These are phyloP conservation scores for Babjeviella inositovora DNA, from an alignment of 805 yeast species.

Conservation along the genomic window DNA sequence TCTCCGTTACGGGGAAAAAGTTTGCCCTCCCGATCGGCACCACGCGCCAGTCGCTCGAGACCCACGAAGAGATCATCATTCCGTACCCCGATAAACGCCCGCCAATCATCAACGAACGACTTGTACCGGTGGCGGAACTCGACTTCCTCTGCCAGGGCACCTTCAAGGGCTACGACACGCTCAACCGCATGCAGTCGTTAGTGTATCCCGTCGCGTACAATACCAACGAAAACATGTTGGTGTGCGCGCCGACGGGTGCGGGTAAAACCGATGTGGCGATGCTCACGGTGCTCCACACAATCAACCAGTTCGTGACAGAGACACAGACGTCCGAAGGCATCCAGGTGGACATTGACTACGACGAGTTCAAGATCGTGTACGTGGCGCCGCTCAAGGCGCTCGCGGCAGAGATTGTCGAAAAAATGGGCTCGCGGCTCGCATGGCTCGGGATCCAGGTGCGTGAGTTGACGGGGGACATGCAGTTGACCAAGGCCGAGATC, in stretches of 20 bases:
- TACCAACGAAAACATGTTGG: slow-evolving; percentile 87
- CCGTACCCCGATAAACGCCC: slow-evolving; percentile 50
- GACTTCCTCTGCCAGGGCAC: slow-evolving; percentile 77
- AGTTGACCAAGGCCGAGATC: slow-evolving; percentile 67
- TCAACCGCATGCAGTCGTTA: slow-evolving; percentile 81
- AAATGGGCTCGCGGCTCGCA: slow-evolving; percentile 56
- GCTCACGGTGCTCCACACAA: slow-evolving; percentile 62
- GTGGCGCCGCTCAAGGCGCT: slow-evolving; percentile 90
- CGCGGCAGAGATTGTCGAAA: slow-evolving; percentile 94
- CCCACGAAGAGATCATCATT: slow-evolving; percentile 68
- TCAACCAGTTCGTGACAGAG: slow-evolving; percentile 52
- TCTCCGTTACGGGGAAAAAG: slow-evolving; percentile 72
- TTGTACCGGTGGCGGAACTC: slow-evolving; percentile 43
- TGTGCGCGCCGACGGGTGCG: slow-evolving; percentile 97
- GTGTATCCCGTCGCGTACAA: slow-evolving; percentile 87
- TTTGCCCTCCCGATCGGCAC: slow-evolving; percentile 74
- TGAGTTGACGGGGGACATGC: slow-evolving; percentile 94
- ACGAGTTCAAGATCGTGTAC: slow-evolving; percentile 79
- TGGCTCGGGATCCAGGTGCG: slow-evolving; percentile 82
- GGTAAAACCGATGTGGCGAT: slow-evolving; percentile 94
- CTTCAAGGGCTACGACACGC: slow-evolving; percentile 57
- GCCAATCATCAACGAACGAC: slow-evolving; percentile 22
- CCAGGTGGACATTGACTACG: slow-evolving; percentile 54
- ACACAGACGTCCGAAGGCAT: slow-evolving; percentile 28
- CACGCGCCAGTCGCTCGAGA: slow-evolving; percentile 38